phyloP scores from a whole-genome alignment of 768 basidiomycete genomes.

The Obba rivulosa region DNA sequence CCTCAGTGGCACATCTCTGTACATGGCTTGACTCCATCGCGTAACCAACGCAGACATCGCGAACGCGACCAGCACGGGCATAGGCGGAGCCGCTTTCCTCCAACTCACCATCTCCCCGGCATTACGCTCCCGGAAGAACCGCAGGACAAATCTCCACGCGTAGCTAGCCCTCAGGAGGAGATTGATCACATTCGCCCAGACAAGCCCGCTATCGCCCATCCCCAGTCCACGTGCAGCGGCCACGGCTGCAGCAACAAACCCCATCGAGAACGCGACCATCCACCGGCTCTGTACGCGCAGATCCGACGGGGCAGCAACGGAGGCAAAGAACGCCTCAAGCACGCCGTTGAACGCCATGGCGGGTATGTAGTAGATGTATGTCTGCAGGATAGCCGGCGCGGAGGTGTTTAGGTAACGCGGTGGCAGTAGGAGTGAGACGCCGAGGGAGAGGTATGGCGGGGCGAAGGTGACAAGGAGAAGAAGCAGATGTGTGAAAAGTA shows the following conservation, averaged over 20 bases:
- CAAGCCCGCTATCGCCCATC: conserved; percentile 62
- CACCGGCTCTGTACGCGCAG: conserved; percentile 71
- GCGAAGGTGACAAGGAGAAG: conserved; percentile 72
- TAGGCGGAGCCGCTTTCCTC: conserved; percentile 20
- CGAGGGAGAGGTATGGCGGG: conserved; percentile 65
- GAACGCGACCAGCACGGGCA: conserved; percentile 20
- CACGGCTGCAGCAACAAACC: conserved; percentile 57
- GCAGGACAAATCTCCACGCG: conserved; percentile 42
- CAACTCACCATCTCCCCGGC: conserved; percentile 14
- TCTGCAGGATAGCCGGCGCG: conserved; percentile 68
- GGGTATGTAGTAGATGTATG: conserved; percentile 89
- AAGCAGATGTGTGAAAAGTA: conserved; percentile 68
- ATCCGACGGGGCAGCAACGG: conserved; percentile 63
- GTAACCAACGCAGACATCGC: conserved; percentile 17
- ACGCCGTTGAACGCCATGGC: conserved; percentile 87
- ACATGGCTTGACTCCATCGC: conserved; percentile 18
- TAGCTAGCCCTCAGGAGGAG: conserved; percentile 60
- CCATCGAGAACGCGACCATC: conserved; percentile 73
- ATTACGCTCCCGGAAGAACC: conserved; percentile 36
- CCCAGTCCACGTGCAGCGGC: conserved; percentile 36
- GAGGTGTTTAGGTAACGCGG: conserved; percentile 66
- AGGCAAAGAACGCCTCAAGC: conserved; percentile 85
- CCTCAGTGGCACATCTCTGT: conserved; percentile 11
- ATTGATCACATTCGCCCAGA: conserved; percentile 73
- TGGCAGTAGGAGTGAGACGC: conserved; percentile 68